Evolutionary conservation across 208 protist genomes (phyloP), one percentile per base, ranked within the genome.

Genomic region (Lotmaria passim): DNA sequence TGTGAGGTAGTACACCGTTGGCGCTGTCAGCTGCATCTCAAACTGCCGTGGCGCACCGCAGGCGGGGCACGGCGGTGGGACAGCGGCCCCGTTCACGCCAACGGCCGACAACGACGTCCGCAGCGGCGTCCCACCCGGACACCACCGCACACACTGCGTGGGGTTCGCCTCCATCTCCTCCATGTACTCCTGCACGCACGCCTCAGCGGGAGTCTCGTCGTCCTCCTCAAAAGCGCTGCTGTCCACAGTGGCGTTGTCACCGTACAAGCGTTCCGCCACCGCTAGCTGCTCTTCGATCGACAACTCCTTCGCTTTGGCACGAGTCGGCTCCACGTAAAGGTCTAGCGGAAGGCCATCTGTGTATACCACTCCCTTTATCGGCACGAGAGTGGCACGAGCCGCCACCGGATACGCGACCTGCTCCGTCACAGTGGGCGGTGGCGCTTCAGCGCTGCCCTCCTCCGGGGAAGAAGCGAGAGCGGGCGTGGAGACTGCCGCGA

Each of bases 91-190:
- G 33, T 61, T 65, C 11, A 57, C 34, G 33, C 63, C 71, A 14
- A 90, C 64, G 7, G 52, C 39, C 15, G 67, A 51, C 11, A 66
- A 36, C 52, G 75, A 82, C 2, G 85, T 84, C 15, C 83, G 83
- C 26, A 96, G 62, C n/a, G 88, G 89, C 6, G 70, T 34, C 11
- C 83, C 83, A 24, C 73, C 86, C n/a, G 78, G 85, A 61, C 84
- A 89, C 89, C 92, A 96, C 28, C 92, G 85, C 59, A 96, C 81
- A 67, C 89, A 94, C 76, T 96, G 92, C 39, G 92, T 86, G 7
- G 89, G 87, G 41, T 68, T 71, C 44, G 66, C 68, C 60, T 84
- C 78, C 50, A 96, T 86, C 30, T 80, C 63, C 67, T 86, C 82
- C 69, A 96, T 83, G 74, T 92, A 96, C 73, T 93, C 89, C 33